Evolutionary conservation across 1,284 basidiomycete species (phyloP).

Genomic region (Leccinum variabile): DNA sequence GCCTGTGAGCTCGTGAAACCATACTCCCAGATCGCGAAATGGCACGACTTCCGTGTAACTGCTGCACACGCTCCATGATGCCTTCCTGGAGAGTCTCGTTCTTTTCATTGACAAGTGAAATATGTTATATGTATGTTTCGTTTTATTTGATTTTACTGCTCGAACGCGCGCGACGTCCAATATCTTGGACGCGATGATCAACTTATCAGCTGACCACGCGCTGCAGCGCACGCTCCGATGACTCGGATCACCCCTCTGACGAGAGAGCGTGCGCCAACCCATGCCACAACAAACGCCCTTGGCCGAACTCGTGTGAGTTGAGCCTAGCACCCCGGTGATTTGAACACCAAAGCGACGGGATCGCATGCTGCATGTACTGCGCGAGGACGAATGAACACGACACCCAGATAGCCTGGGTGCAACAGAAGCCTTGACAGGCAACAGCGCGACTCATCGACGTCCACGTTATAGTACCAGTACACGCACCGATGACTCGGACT

Average conservation of each 20-base stretch:
- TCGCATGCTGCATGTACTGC: not conserved
- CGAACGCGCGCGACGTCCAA: not conserved
- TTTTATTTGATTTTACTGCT: too few relatives aligned
- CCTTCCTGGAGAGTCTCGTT: too few relatives aligned
- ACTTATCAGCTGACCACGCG: not conserved
- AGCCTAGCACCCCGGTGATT: not conserved
- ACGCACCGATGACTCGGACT: not conserved
- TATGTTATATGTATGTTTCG: too few relatives aligned
- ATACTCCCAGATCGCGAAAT: too few relatives aligned
- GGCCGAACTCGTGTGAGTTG: not conserved
- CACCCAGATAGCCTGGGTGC: not conserved
- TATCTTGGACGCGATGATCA: not conserved
- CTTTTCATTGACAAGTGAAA: too few relatives aligned
- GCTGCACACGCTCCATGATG: too few relatives aligned
- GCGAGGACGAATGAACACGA: not conserved
- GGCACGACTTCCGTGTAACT: too few relatives aligned
- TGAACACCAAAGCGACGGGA: not conserved
- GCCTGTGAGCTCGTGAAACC: too few relatives aligned
- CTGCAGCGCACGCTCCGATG: not conserved
- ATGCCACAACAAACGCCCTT: not conserved
- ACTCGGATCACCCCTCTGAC: not conserved
- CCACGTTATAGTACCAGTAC: not conserved
- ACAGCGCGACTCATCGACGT: not conserved
- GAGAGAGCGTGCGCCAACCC: not conserved
- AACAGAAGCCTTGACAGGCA: not conserved